Conservation (phyloP, 2,329 filamentous ascomycete genomes). For the Calonectria hongkongensis region DNA sequence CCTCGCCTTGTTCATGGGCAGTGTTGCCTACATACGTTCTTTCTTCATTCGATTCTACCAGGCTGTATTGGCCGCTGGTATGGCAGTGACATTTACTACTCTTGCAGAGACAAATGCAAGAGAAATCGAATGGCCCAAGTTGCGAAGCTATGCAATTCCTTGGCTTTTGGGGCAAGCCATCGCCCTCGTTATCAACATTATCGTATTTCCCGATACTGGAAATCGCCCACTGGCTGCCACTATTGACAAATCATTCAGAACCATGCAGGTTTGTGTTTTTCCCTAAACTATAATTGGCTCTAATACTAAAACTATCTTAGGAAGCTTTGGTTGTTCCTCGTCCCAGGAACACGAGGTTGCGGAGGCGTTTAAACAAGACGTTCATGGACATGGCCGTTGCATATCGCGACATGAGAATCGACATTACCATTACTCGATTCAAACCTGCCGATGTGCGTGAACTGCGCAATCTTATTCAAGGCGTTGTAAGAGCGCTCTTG, state of each 20-base stretch:
- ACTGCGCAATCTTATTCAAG: constrained; percentile 74
- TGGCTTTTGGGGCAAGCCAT: constrained; percentile 74
- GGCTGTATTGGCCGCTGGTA: constrained; percentile 71
- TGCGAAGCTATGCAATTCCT: constrained; percentile 72
- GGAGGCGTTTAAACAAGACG: constrained; percentile 68
- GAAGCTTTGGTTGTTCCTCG: constrained; percentile 59
- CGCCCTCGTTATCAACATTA: constrained; percentile 67
- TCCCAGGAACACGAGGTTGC: constrained; percentile 56
- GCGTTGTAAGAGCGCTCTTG: constrained; percentile 71
- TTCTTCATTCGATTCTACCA: constrained; percentile 75
- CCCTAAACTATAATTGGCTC: not conserved
- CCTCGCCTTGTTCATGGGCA: constrained; percentile 71
- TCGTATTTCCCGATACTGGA: constrained; percentile 73
- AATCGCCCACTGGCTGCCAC: constrained; percentile 69
- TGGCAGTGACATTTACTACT: constrained; percentile 72
- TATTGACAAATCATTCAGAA: constrained; percentile 67
- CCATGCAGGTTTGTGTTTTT: constrained; percentile 65
- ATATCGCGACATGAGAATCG: constrained; percentile 73
- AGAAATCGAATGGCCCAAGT: constrained; percentile 68
- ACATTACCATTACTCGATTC: constrained; percentile 74
- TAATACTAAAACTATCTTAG: constrained; percentile 39
- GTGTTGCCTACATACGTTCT: constrained; percentile 71
- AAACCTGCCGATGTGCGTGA: constrained; percentile 68
- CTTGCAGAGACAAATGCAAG: constrained; percentile 68
- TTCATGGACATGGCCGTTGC: constrained; percentile 75